Evolutionary conservation across 139 green algal genomes (phyloP).

Genomic region (Nannochloris sp.): DNA sequence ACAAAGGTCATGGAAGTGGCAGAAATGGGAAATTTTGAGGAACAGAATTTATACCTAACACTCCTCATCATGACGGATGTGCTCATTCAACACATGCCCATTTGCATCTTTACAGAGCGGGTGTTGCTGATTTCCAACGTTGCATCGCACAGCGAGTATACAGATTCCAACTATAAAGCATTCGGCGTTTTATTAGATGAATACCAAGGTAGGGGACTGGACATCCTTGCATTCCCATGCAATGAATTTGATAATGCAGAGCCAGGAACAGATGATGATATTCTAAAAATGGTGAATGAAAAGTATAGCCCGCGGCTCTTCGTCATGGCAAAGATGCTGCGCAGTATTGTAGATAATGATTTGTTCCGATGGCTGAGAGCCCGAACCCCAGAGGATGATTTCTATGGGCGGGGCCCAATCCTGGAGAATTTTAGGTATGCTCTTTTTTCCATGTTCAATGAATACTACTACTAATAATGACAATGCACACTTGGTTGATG

Average conservation of each 20-base stretch:
- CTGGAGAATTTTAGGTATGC: slow-evolving; percentile 4
- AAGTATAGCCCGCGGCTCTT: not conserved
- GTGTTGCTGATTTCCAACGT: slow-evolving; percentile 4
- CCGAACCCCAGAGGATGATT: not conserved
- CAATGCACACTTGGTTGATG: too few species aligned
- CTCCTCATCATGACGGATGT: too few species aligned
- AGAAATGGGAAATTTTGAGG: too few species aligned
- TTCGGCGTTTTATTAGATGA: not conserved
- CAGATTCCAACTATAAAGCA: slow-evolving; percentile 9
- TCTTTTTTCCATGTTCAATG: too few species aligned
- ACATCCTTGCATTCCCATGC: slow-evolving; percentile 5
- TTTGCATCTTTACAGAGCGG: not conserved
- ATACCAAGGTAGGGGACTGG: not conserved
- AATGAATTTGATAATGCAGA: slow-evolving; percentile 7
- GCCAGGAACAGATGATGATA: not conserved
- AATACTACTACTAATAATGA: too few species aligned
- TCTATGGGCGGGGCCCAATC: not conserved
- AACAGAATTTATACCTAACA: too few species aligned
- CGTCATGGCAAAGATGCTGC: not conserved
- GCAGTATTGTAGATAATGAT: not conserved
- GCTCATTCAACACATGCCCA: not conserved
- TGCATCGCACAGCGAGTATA: slow-evolving; percentile 4
- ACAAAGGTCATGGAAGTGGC: too few species aligned
- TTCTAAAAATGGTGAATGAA: not conserved
- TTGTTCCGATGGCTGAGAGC: slow-evolving; percentile 4